Base-by-base conservation (phyloP, 75 land plant genomes). In the Picea sitchensis region DNA sequence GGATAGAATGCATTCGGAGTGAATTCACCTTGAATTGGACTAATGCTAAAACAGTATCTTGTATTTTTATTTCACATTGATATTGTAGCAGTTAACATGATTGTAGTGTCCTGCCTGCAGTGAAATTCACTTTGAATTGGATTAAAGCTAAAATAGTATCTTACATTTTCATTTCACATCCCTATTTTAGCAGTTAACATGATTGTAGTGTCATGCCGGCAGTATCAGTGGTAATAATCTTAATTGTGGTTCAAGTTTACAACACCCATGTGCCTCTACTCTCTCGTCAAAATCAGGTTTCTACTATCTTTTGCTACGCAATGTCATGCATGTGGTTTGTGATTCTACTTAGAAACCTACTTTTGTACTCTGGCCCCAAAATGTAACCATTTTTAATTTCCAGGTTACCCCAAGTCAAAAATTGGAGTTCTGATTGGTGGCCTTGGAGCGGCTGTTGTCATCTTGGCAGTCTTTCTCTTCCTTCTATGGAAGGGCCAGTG, bases 61-160 rank as follows among this genome's bases (percentile, higher is more conserved):
- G 9, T 51, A 51, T 51, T 51, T 51, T 51, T 12, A 51, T 51
- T 51, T 51, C 56, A 51, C 56, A 51, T 51, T 51, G 56, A 75
- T 31, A 58, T 75, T 51, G 4, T 23, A 14, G 11, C 6, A 56
- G 13, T 44, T 75, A 51, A 75, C 54, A 23, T 17, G 47, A 32
- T 12, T 75, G 58, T 2, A 26, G 36, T 13, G 54, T 23, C 15
- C 8, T n/a, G 44, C 20, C 7, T 58, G 76, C 84, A 90, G 91
- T 80, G 54, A 51, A 11, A 51, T 51, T 51, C 12, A 51, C 56
- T 51, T 51, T 51, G 56, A 51, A 51, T 51, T 51, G 56, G 56
- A 51, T 9, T 51, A 51, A 51, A 9, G 11, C 56, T 9, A 51
- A 51, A 51, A 51, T 51, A 51, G 56, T 51, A 51, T 51, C 56